Conservation (phyloP, 257 asterid species). For the Solanum neorickii region DNA sequence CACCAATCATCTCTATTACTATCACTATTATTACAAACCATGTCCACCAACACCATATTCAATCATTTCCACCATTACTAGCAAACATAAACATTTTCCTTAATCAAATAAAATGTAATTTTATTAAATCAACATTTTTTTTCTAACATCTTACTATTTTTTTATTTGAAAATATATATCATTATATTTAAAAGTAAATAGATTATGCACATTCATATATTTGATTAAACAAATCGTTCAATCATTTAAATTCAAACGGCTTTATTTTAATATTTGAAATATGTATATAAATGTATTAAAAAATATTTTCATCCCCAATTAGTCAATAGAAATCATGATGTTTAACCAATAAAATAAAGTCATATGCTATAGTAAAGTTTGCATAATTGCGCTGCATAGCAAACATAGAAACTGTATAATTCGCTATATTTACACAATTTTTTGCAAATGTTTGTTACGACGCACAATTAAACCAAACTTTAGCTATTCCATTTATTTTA, state of each 20-base stretch:
- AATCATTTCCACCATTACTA: neutral
- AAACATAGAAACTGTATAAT: no score
- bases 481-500: no score
- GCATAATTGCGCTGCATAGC: no score
- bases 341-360: neutral
- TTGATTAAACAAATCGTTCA: fast-evolving
- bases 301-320: neutral
- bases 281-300: neutral
- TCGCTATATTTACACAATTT: fast-evolving
- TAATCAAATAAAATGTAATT: neutral
- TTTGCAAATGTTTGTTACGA: no score
- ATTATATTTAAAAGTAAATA: neutral
- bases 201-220: neutral
- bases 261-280: neutral
- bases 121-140: no score
- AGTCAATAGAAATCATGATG: neutral
- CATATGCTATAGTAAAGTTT: no score
- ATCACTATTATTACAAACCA: neutral
- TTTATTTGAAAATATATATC: neutral
- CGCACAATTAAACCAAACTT: no score
- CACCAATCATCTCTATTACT: neutral
- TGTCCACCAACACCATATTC: neutral
- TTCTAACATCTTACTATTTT: neutral
- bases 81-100: neutral
- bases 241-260: neutral